Percentiles rank a stretch among this genome's conserved stretches.
Conservation (phyloP, 2,329 filamentous ascomycete genomes). For the Tolypocladium tropicale region DNA sequence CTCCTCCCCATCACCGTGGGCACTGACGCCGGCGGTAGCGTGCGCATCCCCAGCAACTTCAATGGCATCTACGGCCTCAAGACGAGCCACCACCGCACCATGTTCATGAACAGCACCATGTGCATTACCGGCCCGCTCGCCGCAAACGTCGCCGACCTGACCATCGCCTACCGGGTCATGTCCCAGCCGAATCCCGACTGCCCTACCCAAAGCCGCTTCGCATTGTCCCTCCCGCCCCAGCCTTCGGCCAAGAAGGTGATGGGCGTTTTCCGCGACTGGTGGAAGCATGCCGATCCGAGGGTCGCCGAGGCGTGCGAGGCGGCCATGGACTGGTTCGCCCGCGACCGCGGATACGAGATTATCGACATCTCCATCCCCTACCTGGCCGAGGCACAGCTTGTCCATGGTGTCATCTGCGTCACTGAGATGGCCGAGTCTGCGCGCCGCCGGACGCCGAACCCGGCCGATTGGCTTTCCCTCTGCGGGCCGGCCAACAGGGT, state of each 20-base stretch:
- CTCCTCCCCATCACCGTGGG: constrained; percentile 67
- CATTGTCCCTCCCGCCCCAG: constrained; percentile 37
- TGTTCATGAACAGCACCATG: constrained; percentile 41
- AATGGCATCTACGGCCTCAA: constrained; percentile 80
- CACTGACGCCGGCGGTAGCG: constrained; percentile 65
- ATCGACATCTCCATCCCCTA: constrained; percentile 56
- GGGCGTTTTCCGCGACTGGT: constrained; percentile 54
- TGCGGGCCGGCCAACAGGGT: constrained; percentile 61
- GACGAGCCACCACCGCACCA: constrained; percentile 61
- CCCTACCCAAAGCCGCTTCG: constrained; percentile 51
- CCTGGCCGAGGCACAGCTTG: constrained; percentile 60
- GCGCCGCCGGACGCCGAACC: constrained; percentile 30
- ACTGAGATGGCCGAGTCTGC: constrained; percentile 50
- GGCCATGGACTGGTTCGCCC: constrained; percentile 48
- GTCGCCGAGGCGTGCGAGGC: constrained; percentile 53
- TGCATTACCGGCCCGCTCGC: constrained; percentile 67
- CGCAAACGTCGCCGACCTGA: constrained; percentile 65
- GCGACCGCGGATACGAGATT: constrained; percentile 36
- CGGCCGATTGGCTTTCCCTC: constrained; percentile 38
- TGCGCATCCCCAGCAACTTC: constrained; percentile 63
- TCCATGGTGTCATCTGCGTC: constrained; percentile 70
- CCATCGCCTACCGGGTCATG: constrained; percentile 74
- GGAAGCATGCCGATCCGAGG: constrained; percentile 40
- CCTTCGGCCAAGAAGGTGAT: constrained; percentile 47
- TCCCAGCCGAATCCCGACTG: constrained; percentile 58